These are phyloP conservation scores for Micractinium sp. DNA, from an alignment of 139 green algal species.

Conservation along the genomic window DNA sequence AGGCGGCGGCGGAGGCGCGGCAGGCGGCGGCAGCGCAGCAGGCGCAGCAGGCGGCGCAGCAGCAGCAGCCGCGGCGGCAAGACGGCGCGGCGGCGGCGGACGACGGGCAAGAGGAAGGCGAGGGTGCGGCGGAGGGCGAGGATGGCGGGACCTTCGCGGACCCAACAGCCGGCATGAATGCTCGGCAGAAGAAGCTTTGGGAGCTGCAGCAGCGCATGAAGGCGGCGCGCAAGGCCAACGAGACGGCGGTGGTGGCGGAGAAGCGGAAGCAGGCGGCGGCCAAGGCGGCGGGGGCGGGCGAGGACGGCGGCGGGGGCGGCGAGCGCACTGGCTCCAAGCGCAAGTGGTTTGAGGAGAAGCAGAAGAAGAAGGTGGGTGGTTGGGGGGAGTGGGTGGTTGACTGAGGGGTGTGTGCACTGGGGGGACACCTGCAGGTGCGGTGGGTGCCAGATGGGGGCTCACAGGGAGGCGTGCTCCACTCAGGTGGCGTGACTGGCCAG, in stretches of 20 bases:
- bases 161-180: slow-evolving; percentile 68
- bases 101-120: neutral
- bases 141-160: slow-evolving; percentile 42
- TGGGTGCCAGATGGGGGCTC: too few species aligned
- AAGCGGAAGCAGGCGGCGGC: slow-evolving; percentile 71
- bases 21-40: slow-evolving; percentile 18
- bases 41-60: neutral
- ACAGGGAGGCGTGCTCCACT: neutral
- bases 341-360: slow-evolving; percentile 87
- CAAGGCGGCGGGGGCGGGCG: neutral
- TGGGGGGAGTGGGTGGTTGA: neutral
- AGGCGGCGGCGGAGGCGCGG: slow-evolving; percentile 28
- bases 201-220: slow-evolving; percentile 85
- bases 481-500: neutral
- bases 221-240: slow-evolving; percentile 86
- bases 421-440: too few species aligned
- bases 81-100: slow-evolving; percentile 1
- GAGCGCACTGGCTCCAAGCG: slow-evolving; percentile 43
- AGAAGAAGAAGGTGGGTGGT: slow-evolving; percentile 15
- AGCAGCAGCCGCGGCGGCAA: slow-evolving; percentile 6
- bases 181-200: slow-evolving; percentile 84
- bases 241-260: slow-evolving; percentile 88
- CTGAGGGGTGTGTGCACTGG: neutral
- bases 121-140: slow-evolving; percentile 12
- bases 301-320: neutral